Percentiles rank a stretch among this genome's conserved stretches.
These are phyloP conservation scores for Licmophora abbreviata DNA, from an alignment of 108 stramenopile species.

Conservation along the genomic window DNA sequence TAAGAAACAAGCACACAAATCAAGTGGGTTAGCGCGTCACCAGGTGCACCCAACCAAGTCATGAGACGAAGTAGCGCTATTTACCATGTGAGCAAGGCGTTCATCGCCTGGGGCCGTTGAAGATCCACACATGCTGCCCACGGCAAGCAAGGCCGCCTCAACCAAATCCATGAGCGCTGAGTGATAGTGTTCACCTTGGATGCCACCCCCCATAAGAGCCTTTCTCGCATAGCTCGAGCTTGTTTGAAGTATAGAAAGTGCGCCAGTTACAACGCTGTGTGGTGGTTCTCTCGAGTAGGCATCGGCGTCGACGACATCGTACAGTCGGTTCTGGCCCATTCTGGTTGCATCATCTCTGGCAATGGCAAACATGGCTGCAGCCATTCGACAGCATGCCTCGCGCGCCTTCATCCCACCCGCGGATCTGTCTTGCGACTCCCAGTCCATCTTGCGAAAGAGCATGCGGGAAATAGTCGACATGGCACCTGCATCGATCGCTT, in stretches of 20 bases:
- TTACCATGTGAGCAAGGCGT: no score
- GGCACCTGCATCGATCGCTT: constrained; percentile 65
- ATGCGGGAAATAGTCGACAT: constrained; percentile 44
- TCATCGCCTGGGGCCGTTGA: constrained; percentile 29
- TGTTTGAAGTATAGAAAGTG: constrained; percentile 28
- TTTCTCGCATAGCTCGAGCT: constrained; percentile 17
- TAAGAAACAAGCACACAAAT: constrained; percentile 5
- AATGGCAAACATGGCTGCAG: constrained; percentile 71
- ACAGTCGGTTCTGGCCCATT: constrained; percentile 49
- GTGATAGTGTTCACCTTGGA: constrained; percentile 26
- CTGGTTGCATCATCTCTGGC: constrained; percentile 34
- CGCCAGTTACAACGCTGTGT: constrained; percentile 37
- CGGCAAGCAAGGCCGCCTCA: constrained; percentile 59
- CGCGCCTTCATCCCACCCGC: constrained; percentile 51
- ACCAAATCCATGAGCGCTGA: constrained; percentile 56
- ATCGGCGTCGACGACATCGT: constrained; percentile 63
- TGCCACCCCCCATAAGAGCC: constrained; percentile 21
- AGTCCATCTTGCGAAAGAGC: constrained; percentile 51
- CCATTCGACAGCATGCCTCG: constrained; percentile 41
- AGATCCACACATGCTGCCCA: constrained; percentile 76
- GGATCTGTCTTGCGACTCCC: constrained; percentile 49
- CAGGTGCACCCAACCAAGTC: constrained; percentile 5
- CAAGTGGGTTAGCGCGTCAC: neutral
- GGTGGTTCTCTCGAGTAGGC: constrained; percentile 20
- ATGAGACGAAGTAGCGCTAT: neutral